Conservation (phyloP, 306 rosid species). For the Cucumis cinereus region DNA sequence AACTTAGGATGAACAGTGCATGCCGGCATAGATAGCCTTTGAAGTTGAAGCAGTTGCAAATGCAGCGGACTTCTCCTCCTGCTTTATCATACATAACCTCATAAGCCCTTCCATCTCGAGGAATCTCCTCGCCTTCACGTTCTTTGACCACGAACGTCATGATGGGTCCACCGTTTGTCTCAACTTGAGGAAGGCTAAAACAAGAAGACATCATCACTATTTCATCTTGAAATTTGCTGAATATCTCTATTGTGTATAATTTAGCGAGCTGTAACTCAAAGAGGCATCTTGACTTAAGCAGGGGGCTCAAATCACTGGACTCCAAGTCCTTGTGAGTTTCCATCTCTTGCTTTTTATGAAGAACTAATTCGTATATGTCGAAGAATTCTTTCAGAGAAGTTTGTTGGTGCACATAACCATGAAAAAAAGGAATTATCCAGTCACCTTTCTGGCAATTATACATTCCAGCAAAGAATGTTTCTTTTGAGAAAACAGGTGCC, state of each 20-base stretch:
- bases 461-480: conserved; percentile 74
- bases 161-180: conserved; percentile 43
- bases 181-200: conserved; percentile 45
- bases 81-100: conserved; percentile 80
- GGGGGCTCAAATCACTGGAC: conserved; percentile 43
- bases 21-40: conserved; percentile 90
- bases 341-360: conserved; percentile 35
- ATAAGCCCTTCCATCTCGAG: conserved; percentile 28
- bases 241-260: conserved; percentile 52
- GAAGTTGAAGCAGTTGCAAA: conserved; percentile 74
- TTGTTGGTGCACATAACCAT: conserved; percentile 49
- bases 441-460: conserved; percentile 39
- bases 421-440: conserved; percentile 37
- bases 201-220: conserved; percentile 62
- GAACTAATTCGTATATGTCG: conserved; percentile 36
- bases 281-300: conserved; percentile 45
- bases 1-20: conserved; percentile 62
- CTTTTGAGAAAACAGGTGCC: conserved; percentile 75
- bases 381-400: conserved; percentile 75
- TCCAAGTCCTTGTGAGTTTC: conserved; percentile 66
- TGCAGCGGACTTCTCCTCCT: conserved; percentile 63
- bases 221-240: conserved; percentile 77
- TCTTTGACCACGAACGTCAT: conserved; percentile 65
- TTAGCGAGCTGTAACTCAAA: conserved; percentile 84
- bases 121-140: conserved; percentile 37